Percentiles rank a stretch among this genome's conserved stretches.
These are phyloP conservation scores for Neurospora tetrasperma DNA, from an alignment of 495 filamentous ascomycete genomes.

Conservation along the genomic window DNA sequence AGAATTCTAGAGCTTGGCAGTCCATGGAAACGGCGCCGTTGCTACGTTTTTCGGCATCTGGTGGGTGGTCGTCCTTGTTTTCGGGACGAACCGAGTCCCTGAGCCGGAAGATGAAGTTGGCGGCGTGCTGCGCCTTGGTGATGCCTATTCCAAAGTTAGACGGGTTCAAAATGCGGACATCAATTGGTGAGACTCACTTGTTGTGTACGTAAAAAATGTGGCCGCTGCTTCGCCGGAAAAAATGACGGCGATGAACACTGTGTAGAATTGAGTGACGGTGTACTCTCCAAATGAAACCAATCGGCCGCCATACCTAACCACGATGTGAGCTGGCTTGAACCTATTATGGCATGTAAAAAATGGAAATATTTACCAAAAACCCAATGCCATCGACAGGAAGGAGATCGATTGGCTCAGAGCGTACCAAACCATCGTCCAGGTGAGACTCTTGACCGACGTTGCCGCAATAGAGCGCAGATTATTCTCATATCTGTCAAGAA, in stretches of 20 bases:
- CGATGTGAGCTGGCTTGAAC: not conserved
- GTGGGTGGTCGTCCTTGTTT: slow-evolving; percentile 11
- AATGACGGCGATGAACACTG: slow-evolving; percentile 33
- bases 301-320: slow-evolving; percentile 24
- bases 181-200: slow-evolving; percentile 12
- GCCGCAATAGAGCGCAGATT: slow-evolving; percentile 24
- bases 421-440: slow-evolving; percentile 26
- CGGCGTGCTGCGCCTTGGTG: slow-evolving; percentile 28
- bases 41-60: slow-evolving; percentile 8
- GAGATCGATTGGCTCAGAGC: slow-evolving; percentile 32
- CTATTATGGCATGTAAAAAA: not conserved
- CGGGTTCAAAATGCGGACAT: not conserved
- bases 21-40: slow-evolving; percentile 38
- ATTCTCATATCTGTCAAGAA: slow-evolving; percentile 29
- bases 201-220: slow-evolving; percentile 32
- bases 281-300: slow-evolving; percentile 29
- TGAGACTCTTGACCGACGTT: slow-evolving; percentile 25
- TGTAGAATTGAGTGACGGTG: slow-evolving; percentile 22
- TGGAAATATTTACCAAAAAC: slow-evolving; percentile 21
- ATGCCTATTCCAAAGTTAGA: slow-evolving; percentile 4
- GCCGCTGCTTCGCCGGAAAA: slow-evolving; percentile 32
- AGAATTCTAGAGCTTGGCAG: slow-evolving; percentile 42
- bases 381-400: slow-evolving; percentile 29
- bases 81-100: slow-evolving; percentile 12
- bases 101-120: slow-evolving; percentile 30